Evolutionary conservation across 805 yeast genomes (phyloP), one percentile per base, ranked within the genome.

Genomic region (Metschnikowia picachoensis): DNA sequence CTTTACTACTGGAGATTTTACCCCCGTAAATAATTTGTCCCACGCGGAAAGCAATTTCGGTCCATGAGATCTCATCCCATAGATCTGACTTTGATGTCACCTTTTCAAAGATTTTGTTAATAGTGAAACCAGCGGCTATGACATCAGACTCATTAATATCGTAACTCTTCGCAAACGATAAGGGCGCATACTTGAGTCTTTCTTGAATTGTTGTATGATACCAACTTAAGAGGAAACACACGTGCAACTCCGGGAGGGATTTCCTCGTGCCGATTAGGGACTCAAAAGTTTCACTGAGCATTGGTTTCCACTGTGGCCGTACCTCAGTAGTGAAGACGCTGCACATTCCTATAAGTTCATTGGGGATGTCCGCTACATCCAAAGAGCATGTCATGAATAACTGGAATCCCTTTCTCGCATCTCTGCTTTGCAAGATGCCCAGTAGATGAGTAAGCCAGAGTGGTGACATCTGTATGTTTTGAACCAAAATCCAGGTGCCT

Each of bases 61-160:
- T 56, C 88, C 87, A 83, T 6, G 85, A 81, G 41, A 82, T 67
- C 1, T 32, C 27, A 17, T 31, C 36, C 16, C 38, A 29, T 30
- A 46, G 45, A 1, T 35, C 49, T 7, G 36, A 44, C 27, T 31
- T 28, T 29, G 36, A 13, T 9, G 28, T 33, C 17, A 32, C 28
- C 14, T 30, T 38, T 3, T 28, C 31, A n/a, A 83, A 57, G 55
- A 77, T 59, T 38, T 68, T 64, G 35, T 69, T 69, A 40, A 83
- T 61, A 15, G 80, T 67, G 40, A 50, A 57, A 4, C 72, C 51
- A 2, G 80, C 83, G 17, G 79, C 70, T 10, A 67, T 64, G 44
- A 83, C 74, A 59, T 91, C 97, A n/a, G 82, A 64, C 46, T 86
- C 87, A 58, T 78, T 86, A 55, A 90, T 78, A 49, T 86, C 95